A percentile compares a stretch with the other conserved stretches of the same genome.
Conservation (phyloP, 2,329 filamentous ascomycete species). For the Thelonectria olida region DNA sequence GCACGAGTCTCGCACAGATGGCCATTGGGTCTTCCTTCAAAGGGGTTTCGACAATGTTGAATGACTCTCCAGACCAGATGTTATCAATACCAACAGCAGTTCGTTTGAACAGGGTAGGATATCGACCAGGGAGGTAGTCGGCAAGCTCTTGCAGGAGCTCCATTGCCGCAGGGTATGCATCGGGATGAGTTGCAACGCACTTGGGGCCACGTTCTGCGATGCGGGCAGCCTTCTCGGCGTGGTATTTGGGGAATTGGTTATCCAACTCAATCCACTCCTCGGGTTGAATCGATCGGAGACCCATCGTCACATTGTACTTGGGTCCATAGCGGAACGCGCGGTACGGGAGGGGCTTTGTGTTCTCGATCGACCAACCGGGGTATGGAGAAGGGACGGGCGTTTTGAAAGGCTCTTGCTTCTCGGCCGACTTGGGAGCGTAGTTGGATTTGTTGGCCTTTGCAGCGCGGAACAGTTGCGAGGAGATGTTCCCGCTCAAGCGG, state of each 20-base stretch:
- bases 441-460: not conserved
- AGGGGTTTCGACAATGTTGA: slow-evolving; percentile 72
- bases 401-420: slow-evolving; percentile 55
- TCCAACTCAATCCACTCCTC: slow-evolving; percentile 88
- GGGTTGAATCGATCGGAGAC: slow-evolving; percentile 73
- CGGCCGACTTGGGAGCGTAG: slow-evolving; percentile 16
- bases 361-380: slow-evolving; percentile 72
- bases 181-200: slow-evolving; percentile 74
- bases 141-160: slow-evolving; percentile 80
- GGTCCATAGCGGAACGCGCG: slow-evolving; percentile 81
- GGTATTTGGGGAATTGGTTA: slow-evolving; percentile 78
- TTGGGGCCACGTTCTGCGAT: slow-evolving; percentile 73
- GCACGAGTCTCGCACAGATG: slow-evolving; percentile 75
- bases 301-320: slow-evolving; percentile 81
- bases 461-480: not conserved
- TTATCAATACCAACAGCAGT: slow-evolving; percentile 76
- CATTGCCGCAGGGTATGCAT: slow-evolving; percentile 75
- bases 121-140: slow-evolving; percentile 77
- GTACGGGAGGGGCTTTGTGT: slow-evolving; percentile 80
- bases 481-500: not conserved
- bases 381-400: slow-evolving; percentile 70
- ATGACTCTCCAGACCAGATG: slow-evolving; percentile 73
- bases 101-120: slow-evolving; percentile 74
- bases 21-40: slow-evolving; percentile 82
- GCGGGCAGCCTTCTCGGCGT: slow-evolving; percentile 74